These are phyloP conservation scores for Aureobasidium pullulans DNA, from an alignment of 2,329 filamentous ascomycete species.

Conservation along the genomic window DNA sequence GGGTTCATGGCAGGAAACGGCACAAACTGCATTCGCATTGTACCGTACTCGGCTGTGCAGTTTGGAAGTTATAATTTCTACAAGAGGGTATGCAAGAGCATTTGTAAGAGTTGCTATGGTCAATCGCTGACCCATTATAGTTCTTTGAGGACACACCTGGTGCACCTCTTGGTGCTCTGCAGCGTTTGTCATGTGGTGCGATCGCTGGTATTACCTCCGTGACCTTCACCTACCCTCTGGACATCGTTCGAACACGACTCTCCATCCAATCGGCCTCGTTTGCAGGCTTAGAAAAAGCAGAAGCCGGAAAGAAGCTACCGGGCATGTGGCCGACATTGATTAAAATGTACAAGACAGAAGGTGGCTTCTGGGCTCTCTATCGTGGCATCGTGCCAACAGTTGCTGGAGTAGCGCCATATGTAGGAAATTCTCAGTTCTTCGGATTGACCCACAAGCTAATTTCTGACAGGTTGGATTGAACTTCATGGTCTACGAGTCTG, in stretches of 20 bases:
- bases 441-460: conserved; percentile 14
- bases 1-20: conserved; percentile 98
- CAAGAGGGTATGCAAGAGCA: conserved; percentile 61
- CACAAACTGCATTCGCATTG: conserved; percentile 96
- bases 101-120: background rate
- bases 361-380: conserved; percentile 79
- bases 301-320: conserved; percentile 58
- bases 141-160: conserved; percentile 73
- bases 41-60: conserved; percentile 95
- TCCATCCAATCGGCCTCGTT: conserved; percentile 98
- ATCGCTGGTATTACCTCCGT: conserved; percentile 93
- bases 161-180: conserved; percentile 62
- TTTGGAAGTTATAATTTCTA: conserved; percentile 98
- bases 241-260: conserved; percentile 90
- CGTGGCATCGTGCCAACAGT: conserved; percentile 90
- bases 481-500: conserved; percentile 96
- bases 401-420: conserved; percentile 91
- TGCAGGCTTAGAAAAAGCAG: conserved; percentile 58
- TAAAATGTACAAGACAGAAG: conserved; percentile 85
- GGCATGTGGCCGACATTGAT: conserved; percentile 86
- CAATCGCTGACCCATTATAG: conserved; percentile 27
- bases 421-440: conserved; percentile 31
- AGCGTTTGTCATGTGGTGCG: conserved; percentile 82
- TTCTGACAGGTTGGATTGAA: conserved; percentile 72
- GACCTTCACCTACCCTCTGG: conserved; percentile 87